Base-by-base conservation (phyloP, 176 grass and related monocot genomes). In the Musa troglodytarum region DNA sequence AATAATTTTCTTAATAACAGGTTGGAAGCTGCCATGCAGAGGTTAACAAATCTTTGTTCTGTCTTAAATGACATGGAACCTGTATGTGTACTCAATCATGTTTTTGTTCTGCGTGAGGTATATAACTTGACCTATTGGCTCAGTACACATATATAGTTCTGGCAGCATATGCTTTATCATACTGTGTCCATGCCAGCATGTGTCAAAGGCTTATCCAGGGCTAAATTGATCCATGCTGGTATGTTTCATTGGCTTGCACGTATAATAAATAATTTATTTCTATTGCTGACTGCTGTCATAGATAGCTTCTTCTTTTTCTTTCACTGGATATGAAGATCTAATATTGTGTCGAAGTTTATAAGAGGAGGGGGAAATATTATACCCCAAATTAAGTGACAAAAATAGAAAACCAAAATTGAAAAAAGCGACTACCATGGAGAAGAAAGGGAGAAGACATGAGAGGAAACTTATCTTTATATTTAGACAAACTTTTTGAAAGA, bases 51-150 rank as follows among this genome's bases (percentile, higher is more conserved):
- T 98, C 83, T 98, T 71, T 98, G 94, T 76, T 98, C 94, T 66
- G 94, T 98, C 77, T 80, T 98, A 80, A 98, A 98, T 90, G 94
- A 98, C 25, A 98, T 98, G 94, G 94, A 98, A 84, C 94, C 94
- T 82, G 88, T 98, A 74, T 89, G 94, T 89, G 94, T 98, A 78
- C 90, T 93, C 69, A 98, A 98, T 77, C 94, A 98, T 87, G 94
- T 98, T 83, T 98, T 98, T 85, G 86, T 98, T 85, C 86, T 98
- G 57, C 86, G 94, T 10, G 94, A 98, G 94, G 94, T 93, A 34
- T 82, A 24, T 54, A 20, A 22, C 22, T 67, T 65, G 21, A 50
- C 55, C n/a, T 71, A 51, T 63, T 43, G 17, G 16, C 8, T 50
- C 19, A 10, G 4, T 72, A 10, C 8, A 72, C 75, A 25, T 50